phyloP scores from a whole-genome alignment of 129 eudicot species.

The Tagetes patula region DNA sequence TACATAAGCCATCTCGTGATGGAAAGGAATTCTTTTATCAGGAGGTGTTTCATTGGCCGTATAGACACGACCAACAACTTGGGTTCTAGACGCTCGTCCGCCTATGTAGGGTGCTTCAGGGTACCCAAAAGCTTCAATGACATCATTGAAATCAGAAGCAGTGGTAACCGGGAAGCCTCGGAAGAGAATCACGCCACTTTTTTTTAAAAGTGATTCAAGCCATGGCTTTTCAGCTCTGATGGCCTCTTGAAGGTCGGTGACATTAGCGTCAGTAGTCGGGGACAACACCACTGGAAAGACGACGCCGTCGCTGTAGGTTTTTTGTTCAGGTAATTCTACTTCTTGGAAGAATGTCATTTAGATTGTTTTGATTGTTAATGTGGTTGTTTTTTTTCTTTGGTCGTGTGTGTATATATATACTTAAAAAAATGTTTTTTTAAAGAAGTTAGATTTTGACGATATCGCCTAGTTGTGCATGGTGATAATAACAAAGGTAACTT shows the following conservation, averaged over 20 bases:
- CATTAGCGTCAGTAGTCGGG: conserved; percentile 26
- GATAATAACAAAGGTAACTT: neutral
- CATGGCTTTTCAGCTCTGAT: conserved; percentile 11
- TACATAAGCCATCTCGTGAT: conserved; percentile 90
- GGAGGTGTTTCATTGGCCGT: conserved; percentile 89
- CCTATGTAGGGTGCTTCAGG: conserved; percentile 36
- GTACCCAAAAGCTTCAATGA: conserved; percentile 5
- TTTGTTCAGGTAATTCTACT: conserved; percentile 47
- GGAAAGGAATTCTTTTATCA: conserved; percentile 67
- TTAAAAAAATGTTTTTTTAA: no score
- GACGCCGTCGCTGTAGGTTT: conserved; percentile 3
- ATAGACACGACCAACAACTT: conserved; percentile 68
- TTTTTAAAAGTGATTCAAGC: conserved; percentile 16
- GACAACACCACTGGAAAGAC: conserved; percentile 53
- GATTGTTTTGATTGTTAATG: neutral
- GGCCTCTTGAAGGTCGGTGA: neutral
- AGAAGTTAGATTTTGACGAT: neutral
- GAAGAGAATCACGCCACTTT: conserved; percentile 25
- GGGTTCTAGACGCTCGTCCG: conserved; percentile 64
- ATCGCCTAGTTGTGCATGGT: neutral
- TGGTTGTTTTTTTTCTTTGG: neutral
- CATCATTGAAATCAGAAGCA: conserved; percentile 25
- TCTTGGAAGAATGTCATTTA: conserved; percentile 41
- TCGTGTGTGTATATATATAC: neutral
- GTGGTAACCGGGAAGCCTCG: conserved; percentile 18